Evolutionary conservation across 208 protist species (phyloP).

Genomic region (Leptomonas seymouri): DNA sequence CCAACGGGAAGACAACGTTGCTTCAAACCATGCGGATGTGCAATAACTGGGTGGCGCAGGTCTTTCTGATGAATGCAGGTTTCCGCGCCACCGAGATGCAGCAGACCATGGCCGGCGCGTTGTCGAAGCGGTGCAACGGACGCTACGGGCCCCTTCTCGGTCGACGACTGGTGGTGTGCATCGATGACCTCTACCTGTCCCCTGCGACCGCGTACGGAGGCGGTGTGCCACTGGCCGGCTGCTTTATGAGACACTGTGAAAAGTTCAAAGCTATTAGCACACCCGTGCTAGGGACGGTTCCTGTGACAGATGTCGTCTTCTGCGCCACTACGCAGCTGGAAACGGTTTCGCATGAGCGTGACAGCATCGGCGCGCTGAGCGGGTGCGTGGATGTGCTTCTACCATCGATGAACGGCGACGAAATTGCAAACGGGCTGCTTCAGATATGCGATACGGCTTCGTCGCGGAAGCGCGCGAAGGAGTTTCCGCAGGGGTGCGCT

Average conservation of each 20-base stretch:
- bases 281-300: constrained; percentile 59
- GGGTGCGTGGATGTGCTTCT: constrained; percentile 60
- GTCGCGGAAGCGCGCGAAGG: constrained; percentile 51
- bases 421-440: constrained; percentile 58
- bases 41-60: constrained; percentile 60
- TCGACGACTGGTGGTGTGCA: constrained; percentile 75
- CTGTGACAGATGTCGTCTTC: constrained; percentile 68
- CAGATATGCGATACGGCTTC: constrained; percentile 63
- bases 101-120: constrained; percentile 52
- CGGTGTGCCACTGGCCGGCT: constrained; percentile 36
- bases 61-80: constrained; percentile 51
- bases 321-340: constrained; percentile 33
- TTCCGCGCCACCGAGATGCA: constrained; percentile 55
- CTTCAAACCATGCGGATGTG: constrained; percentile 57
- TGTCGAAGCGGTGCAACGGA: constrained; percentile 52
- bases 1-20: constrained; percentile 75
- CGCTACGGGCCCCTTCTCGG: constrained; percentile 64
- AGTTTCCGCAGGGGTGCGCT: constrained; percentile 42
- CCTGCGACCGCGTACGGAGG: constrained; percentile 15
- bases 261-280: constrained; percentile 64
- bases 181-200: constrained; percentile 85
- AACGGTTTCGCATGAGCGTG: constrained; percentile 5
- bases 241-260: constrained; percentile 72
- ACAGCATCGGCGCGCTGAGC: constrained; percentile 25
- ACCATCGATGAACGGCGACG: constrained; percentile 57